Percentiles rank a stretch among this genome's conserved stretches.
These are phyloP conservation scores for Cryoendolithus antarcticus DNA, from an alignment of 2,329 filamentous ascomycete species.

Conservation along the genomic window DNA sequence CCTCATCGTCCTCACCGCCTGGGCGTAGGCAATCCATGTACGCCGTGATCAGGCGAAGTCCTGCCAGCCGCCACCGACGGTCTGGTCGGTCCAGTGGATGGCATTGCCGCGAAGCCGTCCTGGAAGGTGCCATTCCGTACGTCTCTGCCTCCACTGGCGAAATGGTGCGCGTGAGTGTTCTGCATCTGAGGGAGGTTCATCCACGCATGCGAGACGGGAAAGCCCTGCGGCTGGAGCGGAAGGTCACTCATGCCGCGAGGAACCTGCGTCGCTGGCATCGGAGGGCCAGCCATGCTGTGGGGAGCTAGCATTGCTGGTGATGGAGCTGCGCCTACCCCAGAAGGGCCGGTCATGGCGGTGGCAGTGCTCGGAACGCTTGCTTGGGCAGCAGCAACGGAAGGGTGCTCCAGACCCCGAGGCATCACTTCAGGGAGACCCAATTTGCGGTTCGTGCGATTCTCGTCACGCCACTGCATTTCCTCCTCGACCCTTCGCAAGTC, in stretches of 20 bases:
- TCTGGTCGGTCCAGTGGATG: too few relatives aligned
- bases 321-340: background rate
- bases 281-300: background rate
- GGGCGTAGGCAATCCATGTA: too few relatives aligned
- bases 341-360: background rate
- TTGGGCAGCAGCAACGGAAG: background rate
- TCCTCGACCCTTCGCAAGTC: slow-evolving; percentile 18
- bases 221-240: slow-evolving; percentile 13
- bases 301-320: too few relatives aligned
- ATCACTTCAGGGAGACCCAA: background rate
- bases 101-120: too few relatives aligned
- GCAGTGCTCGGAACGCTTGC: slow-evolving; percentile 1
- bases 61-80: too few relatives aligned
- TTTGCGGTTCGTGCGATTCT: background rate
- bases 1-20: too few relatives aligned
- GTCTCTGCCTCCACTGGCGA: too few relatives aligned
- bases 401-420: background rate
- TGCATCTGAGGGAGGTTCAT: slow-evolving; percentile 7
- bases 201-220: slow-evolving; percentile 15
- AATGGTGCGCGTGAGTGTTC: too few relatives aligned
- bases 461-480: slow-evolving; percentile 10
- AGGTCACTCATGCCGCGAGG: slow-evolving; percentile 14
- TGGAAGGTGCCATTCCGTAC: too few relatives aligned
- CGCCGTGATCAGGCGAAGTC: too few relatives aligned
- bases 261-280: background rate